Evolutionary conservation across 2,329 filamentous ascomycete species (phyloP), one percentile per base, ranked within the genome.

Genomic region (Verticillium nonalfalfae): DNA sequence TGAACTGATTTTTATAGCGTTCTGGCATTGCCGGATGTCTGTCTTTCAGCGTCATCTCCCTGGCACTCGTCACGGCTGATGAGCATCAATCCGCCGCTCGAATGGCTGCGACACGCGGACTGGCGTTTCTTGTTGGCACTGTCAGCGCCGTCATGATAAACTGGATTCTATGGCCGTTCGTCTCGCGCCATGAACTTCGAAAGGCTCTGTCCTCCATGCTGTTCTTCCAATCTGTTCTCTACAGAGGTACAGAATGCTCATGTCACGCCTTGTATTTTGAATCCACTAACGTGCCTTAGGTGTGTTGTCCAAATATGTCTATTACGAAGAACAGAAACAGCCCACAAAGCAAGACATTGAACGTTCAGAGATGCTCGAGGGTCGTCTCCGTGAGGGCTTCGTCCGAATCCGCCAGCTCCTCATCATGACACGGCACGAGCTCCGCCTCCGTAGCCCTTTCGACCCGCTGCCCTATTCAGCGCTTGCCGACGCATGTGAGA

Each of bases 81-180:
- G 70, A 67, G 0, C 63, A 64, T 0, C 71, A 72, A 9, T 77
- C 79, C 1, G 69, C 76, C 4, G 69, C 72, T 2, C 67, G 73
- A 3, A 74, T 81, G 7, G 79, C 79, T 7, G 78, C 79, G 63
- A 77, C 79, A 39, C 74, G 78, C 50, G 83, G 83, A 0, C 65
- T 80, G 2, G 76, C 80, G 0, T 81, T 87, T 62, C 73, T 85
- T 2, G 69, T 85, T 26, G 84, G 84, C 2, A 79, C 84, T 3
- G 74, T 82, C 1, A 76, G 79, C 1, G 82, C 84, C 0, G 75
- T 86, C 11, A 63, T 84, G 1, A 78, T 85, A 14, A 86, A 85
- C 65, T 86, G 83, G 83, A 67, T 84, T 13, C 71, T 87, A 3
- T 87, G 84, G 84, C 84, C 84, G 2, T 87, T 87, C 64, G 77